A percentile compares a stretch with the other conserved stretches of the same genome.
Conservation (phyloP, 2,329 filamentous ascomycete species). For the Fusarium odoratissimum region DNA sequence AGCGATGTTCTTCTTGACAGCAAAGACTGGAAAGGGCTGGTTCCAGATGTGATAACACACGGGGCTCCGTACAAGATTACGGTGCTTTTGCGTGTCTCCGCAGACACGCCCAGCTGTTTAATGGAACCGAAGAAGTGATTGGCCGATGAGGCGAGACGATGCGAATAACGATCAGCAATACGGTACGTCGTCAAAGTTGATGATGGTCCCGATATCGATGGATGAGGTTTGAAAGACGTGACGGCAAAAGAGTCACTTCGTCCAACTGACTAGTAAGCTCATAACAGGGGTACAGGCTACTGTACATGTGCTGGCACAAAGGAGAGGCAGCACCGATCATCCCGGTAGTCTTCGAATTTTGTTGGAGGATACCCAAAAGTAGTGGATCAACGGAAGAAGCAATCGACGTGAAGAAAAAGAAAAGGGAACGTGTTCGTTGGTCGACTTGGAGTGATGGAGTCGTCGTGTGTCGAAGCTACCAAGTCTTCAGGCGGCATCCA, state of each 20-base stretch:
- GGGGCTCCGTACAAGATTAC: background rate
- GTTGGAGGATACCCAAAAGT: background rate
- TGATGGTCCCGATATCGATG: background rate
- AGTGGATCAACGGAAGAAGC: background rate
- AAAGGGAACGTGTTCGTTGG: background rate
- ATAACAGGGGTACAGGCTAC: conserved; percentile 14
- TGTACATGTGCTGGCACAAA: background rate
- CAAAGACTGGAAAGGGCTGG: background rate
- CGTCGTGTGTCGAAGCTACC: background rate
- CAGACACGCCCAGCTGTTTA: background rate
- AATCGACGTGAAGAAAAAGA: background rate
- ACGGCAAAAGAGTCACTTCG: background rate
- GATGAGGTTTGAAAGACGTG: background rate
- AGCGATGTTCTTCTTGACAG: background rate
- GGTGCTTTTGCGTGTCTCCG: background rate
- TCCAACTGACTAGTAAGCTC: conserved; percentile 1
- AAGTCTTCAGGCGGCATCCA: background rate
- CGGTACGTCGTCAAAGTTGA: background rate
- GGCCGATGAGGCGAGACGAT: background rate
- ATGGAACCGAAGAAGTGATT: background rate
- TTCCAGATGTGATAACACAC: background rate
- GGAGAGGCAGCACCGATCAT: background rate
- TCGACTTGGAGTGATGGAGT: background rate
- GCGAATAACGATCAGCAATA: background rate
- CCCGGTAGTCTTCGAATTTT: background rate